phyloP scores from a whole-genome alignment of 1,284 basidiomycete genomes.

The Farysia itapuensis region DNA sequence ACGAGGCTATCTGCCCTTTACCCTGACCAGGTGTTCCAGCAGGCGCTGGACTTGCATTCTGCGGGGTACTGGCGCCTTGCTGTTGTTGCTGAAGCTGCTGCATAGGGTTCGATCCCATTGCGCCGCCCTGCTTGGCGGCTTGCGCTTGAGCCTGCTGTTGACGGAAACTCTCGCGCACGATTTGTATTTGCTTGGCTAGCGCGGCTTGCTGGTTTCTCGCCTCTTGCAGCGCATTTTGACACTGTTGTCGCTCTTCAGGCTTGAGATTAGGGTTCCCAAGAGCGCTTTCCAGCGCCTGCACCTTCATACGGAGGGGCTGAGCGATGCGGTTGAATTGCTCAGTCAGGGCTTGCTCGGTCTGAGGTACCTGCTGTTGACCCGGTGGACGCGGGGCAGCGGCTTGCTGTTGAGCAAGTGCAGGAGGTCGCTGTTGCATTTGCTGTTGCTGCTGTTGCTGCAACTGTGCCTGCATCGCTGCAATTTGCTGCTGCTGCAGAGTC shows the following conservation, averaged over 20 bases:
- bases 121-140: slow-evolving; percentile 3
- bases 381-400: slow-evolving; percentile 9
- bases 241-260: slow-evolving; percentile 48
- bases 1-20: slow-evolving; percentile 4
- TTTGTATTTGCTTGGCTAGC: slow-evolving; percentile 46
- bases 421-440: slow-evolving; percentile 8
- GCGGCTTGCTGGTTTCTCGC: slow-evolving; percentile 41
- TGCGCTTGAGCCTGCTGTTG: slow-evolving; percentile 39
- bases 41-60: slow-evolving; percentile 11
- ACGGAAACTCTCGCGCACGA: slow-evolving; percentile 41
- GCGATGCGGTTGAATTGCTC: slow-evolving; percentile 50
- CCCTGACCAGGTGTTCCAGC: slow-evolving; percentile 1
- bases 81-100: slow-evolving; percentile 8
- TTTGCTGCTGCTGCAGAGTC: slow-evolving; percentile 26
- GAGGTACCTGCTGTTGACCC: slow-evolving; percentile 20
- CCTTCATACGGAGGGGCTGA: slow-evolving; percentile 44
- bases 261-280: slow-evolving; percentile 35
- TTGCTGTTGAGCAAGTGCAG: slow-evolving; percentile 7
- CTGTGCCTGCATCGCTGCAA: slow-evolving; percentile 8
- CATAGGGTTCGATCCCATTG: background rate
- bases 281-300: slow-evolving; percentile 39
- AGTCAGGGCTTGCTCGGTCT: slow-evolving; percentile 42
- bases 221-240: slow-evolving; percentile 43
- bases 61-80: slow-evolving; percentile 1
- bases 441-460: slow-evolving; percentile 14